Percentiles rank a stretch among this genome's conserved stretches.
phyloP scores from a whole-genome alignment of 75 land plant species.

The Pseudotsuga menziesii region DNA sequence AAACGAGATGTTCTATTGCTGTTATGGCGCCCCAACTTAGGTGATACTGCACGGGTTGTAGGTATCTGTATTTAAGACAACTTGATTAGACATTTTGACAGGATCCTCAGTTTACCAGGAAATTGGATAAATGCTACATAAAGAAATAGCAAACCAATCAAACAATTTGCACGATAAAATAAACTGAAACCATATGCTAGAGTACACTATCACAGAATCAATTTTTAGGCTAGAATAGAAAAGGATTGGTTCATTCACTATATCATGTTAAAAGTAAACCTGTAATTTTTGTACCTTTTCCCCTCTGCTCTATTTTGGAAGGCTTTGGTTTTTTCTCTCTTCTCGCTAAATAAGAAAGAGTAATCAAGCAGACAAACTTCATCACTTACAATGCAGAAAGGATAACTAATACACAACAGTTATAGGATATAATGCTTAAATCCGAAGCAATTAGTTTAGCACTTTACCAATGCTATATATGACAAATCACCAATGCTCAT shows the following conservation, averaged over 20 bases:
- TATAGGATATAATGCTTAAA: background rate
- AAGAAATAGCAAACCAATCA: background rate
- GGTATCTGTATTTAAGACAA: conserved; percentile 32
- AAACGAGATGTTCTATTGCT: conserved; percentile 6
- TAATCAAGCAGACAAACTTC: no score
- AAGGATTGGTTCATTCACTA: background rate
- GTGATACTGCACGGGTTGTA: conserved; percentile 51
- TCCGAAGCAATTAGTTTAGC: background rate
- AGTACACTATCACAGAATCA: background rate
- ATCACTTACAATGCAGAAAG: no score
- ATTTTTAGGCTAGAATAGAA: background rate
- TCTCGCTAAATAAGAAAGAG: no score
- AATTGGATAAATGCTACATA: background rate
- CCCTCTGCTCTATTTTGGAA: background rate
- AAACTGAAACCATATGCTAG: background rate
- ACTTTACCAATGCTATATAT: no score
- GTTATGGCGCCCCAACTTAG: conserved; percentile 42
- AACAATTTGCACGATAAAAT: background rate
- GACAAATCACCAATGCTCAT: no score
- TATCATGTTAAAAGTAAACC: background rate
- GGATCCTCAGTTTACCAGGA: background rate
- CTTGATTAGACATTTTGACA: conserved; percentile 2
- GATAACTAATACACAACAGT: background rate
- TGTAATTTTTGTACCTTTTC: background rate
- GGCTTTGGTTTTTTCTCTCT: background rate